Conservation (phyloP, 257 asterid species). For the Oldenlandia corymbosa region DNA sequence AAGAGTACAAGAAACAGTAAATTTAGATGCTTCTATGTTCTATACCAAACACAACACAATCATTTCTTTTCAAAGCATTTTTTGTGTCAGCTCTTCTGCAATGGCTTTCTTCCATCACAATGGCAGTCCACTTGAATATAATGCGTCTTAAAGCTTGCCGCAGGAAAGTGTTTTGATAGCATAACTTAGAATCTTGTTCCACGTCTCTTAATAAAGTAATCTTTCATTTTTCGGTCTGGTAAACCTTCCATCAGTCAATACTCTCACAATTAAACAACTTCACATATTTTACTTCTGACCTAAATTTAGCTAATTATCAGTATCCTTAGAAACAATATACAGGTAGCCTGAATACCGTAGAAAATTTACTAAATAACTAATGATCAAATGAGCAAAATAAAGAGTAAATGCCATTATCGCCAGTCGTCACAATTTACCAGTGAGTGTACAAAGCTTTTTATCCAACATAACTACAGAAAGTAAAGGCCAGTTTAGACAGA, state of each 20-base stretch:
- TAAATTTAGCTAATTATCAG: neutral
- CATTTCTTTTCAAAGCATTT: neutral
- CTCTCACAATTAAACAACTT: neutral
- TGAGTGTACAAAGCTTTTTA: neutral
- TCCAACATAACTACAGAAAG: neutral
- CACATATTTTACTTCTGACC: neutral
- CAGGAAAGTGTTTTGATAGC: neutral
- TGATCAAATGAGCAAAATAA: neutral
- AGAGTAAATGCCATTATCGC: neutral
- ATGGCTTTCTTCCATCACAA: neutral
- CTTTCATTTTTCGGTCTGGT: neutral
- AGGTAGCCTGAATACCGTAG: neutral
- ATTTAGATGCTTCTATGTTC: neutral
- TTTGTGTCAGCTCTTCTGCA: neutral
- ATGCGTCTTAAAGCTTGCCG: too few species aligned
- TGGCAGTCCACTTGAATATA: neutral
- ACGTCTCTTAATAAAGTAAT: neutral
- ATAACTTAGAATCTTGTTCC: neutral
- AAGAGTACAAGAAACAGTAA: neutral
- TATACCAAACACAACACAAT: neutral
- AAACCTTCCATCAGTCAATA: neutral
- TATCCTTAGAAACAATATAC: neutral
- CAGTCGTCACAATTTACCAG: neutral
- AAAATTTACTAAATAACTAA: neutral
- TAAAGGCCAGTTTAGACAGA: neutral